A percentile compares a stretch with the other conserved stretches of the same genome.
phyloP scores from a whole-genome alignment of 2,329 filamentous ascomycete species.

The Botrytis pseudocinerea region DNA sequence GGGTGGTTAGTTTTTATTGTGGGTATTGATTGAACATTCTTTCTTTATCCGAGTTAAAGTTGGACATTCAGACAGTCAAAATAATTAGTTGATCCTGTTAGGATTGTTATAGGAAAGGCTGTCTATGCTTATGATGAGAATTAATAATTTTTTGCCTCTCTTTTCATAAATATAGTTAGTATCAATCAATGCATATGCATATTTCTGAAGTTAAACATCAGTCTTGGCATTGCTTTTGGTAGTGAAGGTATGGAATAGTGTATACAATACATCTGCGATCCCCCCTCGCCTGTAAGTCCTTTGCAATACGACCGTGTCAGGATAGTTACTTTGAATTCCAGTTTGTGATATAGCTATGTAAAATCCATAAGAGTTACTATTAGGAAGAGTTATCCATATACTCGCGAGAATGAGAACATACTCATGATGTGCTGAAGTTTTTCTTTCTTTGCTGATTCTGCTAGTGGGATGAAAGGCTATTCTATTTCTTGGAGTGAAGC shows the following conservation, averaged over 20 bases:
- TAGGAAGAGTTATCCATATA: accelerated
- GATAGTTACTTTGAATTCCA: neutral
- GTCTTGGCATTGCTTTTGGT: neutral
- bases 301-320: neutral
- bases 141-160: neutral
- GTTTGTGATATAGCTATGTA: neutral
- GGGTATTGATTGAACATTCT: neutral
- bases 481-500: neutral
- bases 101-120: neutral
- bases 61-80: neutral
- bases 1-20: neutral
- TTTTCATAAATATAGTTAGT: neutral
- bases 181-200: neutral
- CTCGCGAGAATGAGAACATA: neutral
- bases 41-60: neutral
- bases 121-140: neutral
- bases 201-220: neutral
- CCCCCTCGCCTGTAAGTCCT: neutral
- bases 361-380: neutral
- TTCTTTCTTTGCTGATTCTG: neutral
- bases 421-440: neutral
- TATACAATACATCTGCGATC: neutral
- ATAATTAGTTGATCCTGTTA: neutral
- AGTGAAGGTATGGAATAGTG: neutral
- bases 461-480: neutral